Percentiles rank a stretch among this genome's conserved stretches.
Evolutionary conservation across 352 stramenopile genomes (phyloP).

Genomic region (Phytophthora melonis): DNA sequence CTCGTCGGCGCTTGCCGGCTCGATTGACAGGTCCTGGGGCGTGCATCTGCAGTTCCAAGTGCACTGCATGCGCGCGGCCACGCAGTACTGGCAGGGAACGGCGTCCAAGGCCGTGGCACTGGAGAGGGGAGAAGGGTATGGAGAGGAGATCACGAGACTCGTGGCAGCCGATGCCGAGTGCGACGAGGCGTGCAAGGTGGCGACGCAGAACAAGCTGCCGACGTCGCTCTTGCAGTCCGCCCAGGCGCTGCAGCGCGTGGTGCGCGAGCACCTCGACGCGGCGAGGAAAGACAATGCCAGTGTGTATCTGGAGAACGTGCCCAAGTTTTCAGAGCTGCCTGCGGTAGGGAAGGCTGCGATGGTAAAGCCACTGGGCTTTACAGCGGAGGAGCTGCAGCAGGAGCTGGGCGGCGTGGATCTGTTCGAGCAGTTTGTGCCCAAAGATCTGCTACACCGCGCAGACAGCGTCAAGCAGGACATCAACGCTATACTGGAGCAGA

Average conservation of each 20-base stretch:
- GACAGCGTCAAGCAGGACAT: conserved; percentile 62
- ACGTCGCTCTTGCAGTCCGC: conserved; percentile 62
- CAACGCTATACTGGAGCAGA: conserved; percentile 48
- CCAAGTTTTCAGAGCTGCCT: conserved; percentile 60
- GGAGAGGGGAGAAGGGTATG: conserved; percentile 66
- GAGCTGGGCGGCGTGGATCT: conserved; percentile 70
- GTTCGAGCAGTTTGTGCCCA: conserved; percentile 77
- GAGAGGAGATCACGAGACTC: conserved; percentile 80
- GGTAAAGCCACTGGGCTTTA: conserved; percentile 64
- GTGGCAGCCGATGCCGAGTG: conserved; percentile 62
- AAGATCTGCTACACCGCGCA: conserved; percentile 56
- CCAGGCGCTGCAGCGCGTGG: conserved; percentile 60
- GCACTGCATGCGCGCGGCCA: conserved; percentile 73
- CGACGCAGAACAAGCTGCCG: conserved; percentile 71
- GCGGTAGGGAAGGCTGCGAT: conserved; percentile 72
- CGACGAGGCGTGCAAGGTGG: conserved; percentile 65
- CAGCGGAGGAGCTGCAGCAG: conserved; percentile 58
- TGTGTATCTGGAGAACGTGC: conserved; percentile 85
- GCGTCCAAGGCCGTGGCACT: conserved; percentile 69
- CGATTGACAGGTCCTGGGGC: conserved; percentile 74
- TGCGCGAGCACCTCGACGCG: conserved; percentile 62
- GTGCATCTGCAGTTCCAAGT: conserved; percentile 79
- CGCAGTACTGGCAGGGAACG: conserved; percentile 82
- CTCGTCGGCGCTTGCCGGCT: conserved; percentile 51
- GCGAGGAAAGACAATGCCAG: conserved; percentile 85